Base-by-base conservation (phyloP, 2,329 filamentous ascomycete species). In the Beauveria rudraprayagi region DNA sequence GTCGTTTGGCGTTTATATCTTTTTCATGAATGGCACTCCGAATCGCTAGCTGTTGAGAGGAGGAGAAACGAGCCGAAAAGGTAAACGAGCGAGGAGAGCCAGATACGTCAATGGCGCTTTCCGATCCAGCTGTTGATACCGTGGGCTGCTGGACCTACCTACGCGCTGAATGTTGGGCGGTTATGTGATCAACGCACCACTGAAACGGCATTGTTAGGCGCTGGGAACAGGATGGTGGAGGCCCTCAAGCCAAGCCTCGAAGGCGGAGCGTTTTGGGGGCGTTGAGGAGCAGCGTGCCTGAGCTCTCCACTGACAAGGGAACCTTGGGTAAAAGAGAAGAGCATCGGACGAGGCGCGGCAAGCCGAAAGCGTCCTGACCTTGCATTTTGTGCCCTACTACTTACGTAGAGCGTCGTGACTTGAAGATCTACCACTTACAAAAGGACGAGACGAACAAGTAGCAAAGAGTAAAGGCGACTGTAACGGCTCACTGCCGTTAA, bases 121-220 rank as follows among this genome's bases (percentile, higher is more conserved):
- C n/a, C 44, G 40, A 19, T 30, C 11, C 30, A 34, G 28, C 28
- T 34, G 30, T 10, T 30, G 28, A 10, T 30, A 30, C 28, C 28
- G 9, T 34, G 10, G 30, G 30, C 11, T 30, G 30, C 30, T 28
- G 6, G 8, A 8, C 30, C 11, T 34, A 5, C 30, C 8, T 55
- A 44, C 24, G 37, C 37, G 53, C 53, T 30, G 26, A 19, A 19
- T 26, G 30, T 11, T 44, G 43, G 55, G 55, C 55, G 55, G 44
- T 50, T 43, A 50, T 11, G 24, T 7, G 30, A 50, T 11, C 44
- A 22, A 41, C 44, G 44, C 44, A 46, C 55, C 44, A 57, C 44
- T 57, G 46, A 57, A 43, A 14, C 34, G 46, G n/a, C 47, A 22
- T 50, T 46, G 46, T 58, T 58, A 51, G 51, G 46, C 56, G 56